Evolutionary conservation across 2,329 filamentous ascomycete genomes (phyloP).

Genomic region (Lizonia empirigonia): DNA sequence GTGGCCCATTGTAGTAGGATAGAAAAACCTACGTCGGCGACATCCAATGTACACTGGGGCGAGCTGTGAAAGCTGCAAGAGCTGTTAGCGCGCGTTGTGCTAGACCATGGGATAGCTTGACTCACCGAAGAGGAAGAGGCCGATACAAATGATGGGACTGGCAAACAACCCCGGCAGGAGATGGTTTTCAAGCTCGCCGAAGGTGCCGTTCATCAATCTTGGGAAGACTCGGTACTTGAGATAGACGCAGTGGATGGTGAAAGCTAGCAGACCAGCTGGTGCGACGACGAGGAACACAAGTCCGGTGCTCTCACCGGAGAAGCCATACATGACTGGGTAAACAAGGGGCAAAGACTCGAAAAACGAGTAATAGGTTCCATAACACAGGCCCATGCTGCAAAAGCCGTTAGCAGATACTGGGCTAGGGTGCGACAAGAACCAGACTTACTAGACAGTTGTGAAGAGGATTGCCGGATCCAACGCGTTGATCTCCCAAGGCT

Average conservation of each 20-base stretch:
- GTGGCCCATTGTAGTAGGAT: too few relatives aligned
- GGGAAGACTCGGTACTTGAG: conserved; percentile 74
- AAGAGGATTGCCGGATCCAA: conserved; percentile 82
- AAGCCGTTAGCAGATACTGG: background rate
- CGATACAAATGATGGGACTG: conserved; percentile 63
- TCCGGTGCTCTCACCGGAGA: conserved; percentile 71
- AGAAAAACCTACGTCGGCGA: conserved; percentile 49
- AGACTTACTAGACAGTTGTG: conserved; percentile 69
- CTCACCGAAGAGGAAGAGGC: conserved; percentile 66
- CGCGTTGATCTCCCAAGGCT: conserved; percentile 86
- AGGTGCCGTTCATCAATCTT: conserved; percentile 65
- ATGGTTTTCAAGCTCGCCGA: conserved; percentile 72
- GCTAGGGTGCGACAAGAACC: background rate
- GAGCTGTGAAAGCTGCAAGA: conserved; percentile 63
- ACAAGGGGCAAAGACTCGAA: conserved; percentile 67
- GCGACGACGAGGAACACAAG: conserved; percentile 84
- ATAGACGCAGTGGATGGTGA: conserved; percentile 70
- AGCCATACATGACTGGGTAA: conserved; percentile 78
- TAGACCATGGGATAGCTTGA: too few relatives aligned
- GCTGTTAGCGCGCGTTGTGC: background rate
- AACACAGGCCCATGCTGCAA: conserved; percentile 71
- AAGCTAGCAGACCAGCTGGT: conserved; percentile 70
- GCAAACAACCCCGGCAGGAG: conserved; percentile 70
- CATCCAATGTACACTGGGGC: conserved; percentile 63
- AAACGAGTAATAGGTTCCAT: conserved; percentile 75